These are phyloP conservation scores for Miscanthus sacchariflorus DNA, from an alignment of 202 grass and related monocot genomes.

Conservation along the genomic window DNA sequence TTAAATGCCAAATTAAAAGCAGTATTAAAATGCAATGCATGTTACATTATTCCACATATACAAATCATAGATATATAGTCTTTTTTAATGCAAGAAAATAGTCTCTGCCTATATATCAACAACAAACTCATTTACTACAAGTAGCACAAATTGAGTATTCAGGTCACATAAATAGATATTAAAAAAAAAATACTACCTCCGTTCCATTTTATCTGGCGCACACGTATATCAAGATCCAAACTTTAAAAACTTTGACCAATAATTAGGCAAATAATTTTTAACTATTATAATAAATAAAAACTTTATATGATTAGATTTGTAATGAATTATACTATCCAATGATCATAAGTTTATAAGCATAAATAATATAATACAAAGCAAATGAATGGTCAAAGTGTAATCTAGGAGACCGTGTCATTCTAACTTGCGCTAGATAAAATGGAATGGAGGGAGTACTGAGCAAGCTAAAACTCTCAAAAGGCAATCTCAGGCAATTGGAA, in stretches of 20 bases:
- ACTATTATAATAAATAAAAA: too few species aligned
- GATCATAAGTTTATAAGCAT: too few species aligned
- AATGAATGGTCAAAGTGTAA: too few species aligned
- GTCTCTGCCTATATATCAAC: not conserved
- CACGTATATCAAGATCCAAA: too few species aligned
- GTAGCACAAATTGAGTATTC: not conserved
- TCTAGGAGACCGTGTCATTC: too few species aligned
- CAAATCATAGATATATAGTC: not conserved
- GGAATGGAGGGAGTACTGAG: not conserved
- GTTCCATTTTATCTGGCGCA: too few species aligned
- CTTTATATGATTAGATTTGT: too few species aligned
- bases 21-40: not conserved
- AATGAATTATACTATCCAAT: too few species aligned
- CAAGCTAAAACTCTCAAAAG: not conserved
- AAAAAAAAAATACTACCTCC: not conserved
- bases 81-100: not conserved
- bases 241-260: too few species aligned
- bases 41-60: not conserved
- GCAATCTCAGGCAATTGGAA: slow-evolving; percentile 2
- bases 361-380: too few species aligned
- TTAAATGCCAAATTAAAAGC: not conserved
- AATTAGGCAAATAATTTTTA: too few species aligned
- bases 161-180: not conserved
- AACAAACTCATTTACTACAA: not conserved
- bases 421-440: too few species aligned